Evolutionary conservation across 306 rosid species (phyloP).

Genomic region (Purshia tridentata): DNA sequence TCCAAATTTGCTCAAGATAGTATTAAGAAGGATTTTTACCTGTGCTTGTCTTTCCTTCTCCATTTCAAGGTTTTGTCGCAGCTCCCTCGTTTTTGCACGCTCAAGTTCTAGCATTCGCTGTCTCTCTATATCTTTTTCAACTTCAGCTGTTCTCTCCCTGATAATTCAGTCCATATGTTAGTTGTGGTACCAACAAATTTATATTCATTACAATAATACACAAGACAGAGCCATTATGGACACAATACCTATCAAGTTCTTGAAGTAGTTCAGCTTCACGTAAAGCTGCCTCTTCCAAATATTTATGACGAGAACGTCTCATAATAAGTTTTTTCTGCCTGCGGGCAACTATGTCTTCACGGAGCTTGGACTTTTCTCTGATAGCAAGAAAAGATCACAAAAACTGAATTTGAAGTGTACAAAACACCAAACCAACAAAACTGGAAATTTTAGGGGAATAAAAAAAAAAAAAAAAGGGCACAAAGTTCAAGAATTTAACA

Average conservation of each 20-base stretch:
- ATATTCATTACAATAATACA: slow-evolving; percentile 15
- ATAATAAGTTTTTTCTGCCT: slow-evolving; percentile 68
- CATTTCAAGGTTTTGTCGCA: slow-evolving; percentile 83
- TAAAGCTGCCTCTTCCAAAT: slow-evolving; percentile 69
- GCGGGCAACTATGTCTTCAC: slow-evolving; percentile 65
- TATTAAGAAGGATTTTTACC: slow-evolving; percentile 38
- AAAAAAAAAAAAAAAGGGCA: neutral
- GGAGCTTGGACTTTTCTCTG: slow-evolving; percentile 73
- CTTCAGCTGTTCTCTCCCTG: slow-evolving; percentile 79
- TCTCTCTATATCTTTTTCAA: slow-evolving; percentile 85
- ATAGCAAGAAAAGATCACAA: slow-evolving; percentile 25
- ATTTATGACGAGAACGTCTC: slow-evolving; percentile 68
- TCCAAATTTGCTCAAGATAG: neutral
- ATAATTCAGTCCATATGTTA: slow-evolving; percentile 7
- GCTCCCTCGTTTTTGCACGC: slow-evolving; percentile 87
- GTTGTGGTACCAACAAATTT: neutral
- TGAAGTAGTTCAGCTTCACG: slow-evolving; percentile 78
- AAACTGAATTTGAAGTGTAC: neutral
- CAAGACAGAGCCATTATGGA: slow-evolving; percentile 21
- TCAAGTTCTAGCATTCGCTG: slow-evolving; percentile 75
- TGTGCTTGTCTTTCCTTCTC: slow-evolving; percentile 94
- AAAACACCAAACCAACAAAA: neutral
- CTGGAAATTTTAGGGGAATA: neutral
- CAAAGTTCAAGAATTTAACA: neutral
- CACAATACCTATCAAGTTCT: slow-evolving; percentile 79